phyloP scores from a whole-genome alignment of 2,329 filamentous ascomycete genomes.

The Podosphaera aphanis region DNA sequence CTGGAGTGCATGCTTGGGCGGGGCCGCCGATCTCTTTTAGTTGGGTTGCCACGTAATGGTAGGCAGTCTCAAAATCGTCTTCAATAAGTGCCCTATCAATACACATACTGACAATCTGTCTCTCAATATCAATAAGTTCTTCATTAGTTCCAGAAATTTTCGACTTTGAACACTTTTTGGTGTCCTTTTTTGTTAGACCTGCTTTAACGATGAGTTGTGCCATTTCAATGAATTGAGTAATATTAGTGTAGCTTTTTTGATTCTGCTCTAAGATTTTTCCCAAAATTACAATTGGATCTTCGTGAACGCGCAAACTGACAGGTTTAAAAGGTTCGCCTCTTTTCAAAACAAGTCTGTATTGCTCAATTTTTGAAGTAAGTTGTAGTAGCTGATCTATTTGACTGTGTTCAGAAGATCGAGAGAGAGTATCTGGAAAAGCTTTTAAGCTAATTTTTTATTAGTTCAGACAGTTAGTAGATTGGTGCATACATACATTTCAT shows the following conservation, averaged over 20 bases:
- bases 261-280: slow-evolving; percentile 57
- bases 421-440: slow-evolving; percentile 36
- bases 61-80: slow-evolving; percentile 68
- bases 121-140: slow-evolving; percentile 24
- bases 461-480: not conserved
- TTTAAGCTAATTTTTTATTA: slow-evolving; percentile 26
- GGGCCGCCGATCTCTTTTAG: slow-evolving; percentile 23
- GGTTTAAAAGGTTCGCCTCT: slow-evolving; percentile 62
- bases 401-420: slow-evolving; percentile 25
- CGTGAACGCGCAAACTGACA: slow-evolving; percentile 52
- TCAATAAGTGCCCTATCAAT: slow-evolving; percentile 53
- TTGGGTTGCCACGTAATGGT: slow-evolving; percentile 57
- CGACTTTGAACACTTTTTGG: not conserved
- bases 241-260: slow-evolving; percentile 44
- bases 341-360: slow-evolving; percentile 55
- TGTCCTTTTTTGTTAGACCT: slow-evolving; percentile 20
- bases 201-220: slow-evolving; percentile 42
- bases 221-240: slow-evolving; percentile 50
- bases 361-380: slow-evolving; percentile 51
- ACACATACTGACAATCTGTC: slow-evolving; percentile 56
- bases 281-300: slow-evolving; percentile 51
- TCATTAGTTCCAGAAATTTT: not conserved
- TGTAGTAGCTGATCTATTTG: slow-evolving; percentile 40
- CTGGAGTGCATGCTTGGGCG: slow-evolving; percentile 7
- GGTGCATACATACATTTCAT: slow-evolving; percentile 37